phyloP scores from a whole-genome alignment of 768 basidiomycete genomes.

The Clathrus columnatus region DNA sequence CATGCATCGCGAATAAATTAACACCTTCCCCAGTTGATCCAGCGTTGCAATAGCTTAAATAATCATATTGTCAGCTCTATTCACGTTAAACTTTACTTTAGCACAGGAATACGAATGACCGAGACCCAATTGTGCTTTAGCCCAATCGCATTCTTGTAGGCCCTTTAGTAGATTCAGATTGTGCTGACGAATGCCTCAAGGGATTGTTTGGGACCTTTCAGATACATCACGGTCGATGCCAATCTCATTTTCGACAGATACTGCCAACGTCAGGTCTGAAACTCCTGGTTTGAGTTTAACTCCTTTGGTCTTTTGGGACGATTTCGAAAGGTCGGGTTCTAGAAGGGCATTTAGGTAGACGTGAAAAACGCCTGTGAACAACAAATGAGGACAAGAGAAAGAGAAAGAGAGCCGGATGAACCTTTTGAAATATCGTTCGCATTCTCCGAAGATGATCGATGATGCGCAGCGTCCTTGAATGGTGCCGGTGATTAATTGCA shows the following conservation, averaged over 20 bases:
- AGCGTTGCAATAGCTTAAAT: constrained; percentile 97
- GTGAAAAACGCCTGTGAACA: constrained; percentile 63
- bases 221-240: constrained; percentile 73
- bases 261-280: constrained; percentile 64
- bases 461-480: constrained; percentile 88
- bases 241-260: constrained; percentile 65
- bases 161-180: constrained; percentile 84
- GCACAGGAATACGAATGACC: constrained; percentile 97
- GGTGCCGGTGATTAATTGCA: constrained; percentile 84
- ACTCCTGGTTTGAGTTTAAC: constrained; percentile 68
- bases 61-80: constrained; percentile 98
- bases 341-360: constrained; percentile 76
- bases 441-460: constrained; percentile 91
- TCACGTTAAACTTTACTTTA: constrained; percentile 97
- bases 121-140: constrained; percentile 89
- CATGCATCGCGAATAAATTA: constrained; percentile 97
- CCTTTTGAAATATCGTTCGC: constrained; percentile 95
- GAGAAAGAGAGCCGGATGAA: constrained; percentile 26
- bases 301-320: constrained; percentile 38
- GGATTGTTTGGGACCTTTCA: constrained; percentile 71
- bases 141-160: constrained; percentile 79
- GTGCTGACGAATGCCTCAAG: constrained; percentile 89
- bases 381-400: constrained; percentile 1
- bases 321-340: constrained; percentile 80
- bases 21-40: constrained; percentile 98